These are phyloP conservation scores for Crocinoboletus sp. DNA, from an alignment of 1,284 basidiomycete genomes.

Conservation along the genomic window DNA sequence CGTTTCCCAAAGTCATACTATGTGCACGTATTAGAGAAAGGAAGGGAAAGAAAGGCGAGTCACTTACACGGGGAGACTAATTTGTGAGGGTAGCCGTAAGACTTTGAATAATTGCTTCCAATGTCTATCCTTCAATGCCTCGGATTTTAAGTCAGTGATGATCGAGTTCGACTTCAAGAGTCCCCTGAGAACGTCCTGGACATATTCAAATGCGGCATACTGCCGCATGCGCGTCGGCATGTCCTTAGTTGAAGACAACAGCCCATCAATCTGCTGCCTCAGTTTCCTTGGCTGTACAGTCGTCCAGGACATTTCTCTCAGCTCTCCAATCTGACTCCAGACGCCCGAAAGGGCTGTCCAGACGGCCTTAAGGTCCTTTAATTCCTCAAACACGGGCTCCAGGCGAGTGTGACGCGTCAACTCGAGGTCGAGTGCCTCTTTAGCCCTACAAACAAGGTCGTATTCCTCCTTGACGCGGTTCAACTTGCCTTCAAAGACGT, in stretches of 20 bases:
- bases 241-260: conserved; percentile 90
- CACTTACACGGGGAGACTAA: conserved; percentile 64
- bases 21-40: conserved; percentile 14
- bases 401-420: conserved; percentile 87
- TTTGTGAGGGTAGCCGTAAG: conserved; percentile 64
- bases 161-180: conserved; percentile 89
- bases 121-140: conserved; percentile 96
- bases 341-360: conserved; percentile 99
- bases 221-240: conserved; percentile 99
- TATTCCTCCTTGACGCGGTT: conserved; percentile 90
- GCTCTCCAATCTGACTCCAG: conserved; percentile 90
- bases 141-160: conserved; percentile 92
- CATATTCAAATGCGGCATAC: conserved; percentile 98
- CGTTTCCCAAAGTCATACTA: conserved; percentile 93
- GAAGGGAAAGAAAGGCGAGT: not conserved
- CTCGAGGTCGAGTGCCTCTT: conserved; percentile 95
- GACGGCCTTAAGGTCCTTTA: conserved; percentile 94
- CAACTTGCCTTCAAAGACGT: conserved; percentile 89
- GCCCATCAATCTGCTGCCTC: conserved; percentile 87
- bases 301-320: conserved; percentile 88
- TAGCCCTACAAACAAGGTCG: conserved; percentile 90
- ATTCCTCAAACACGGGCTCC: conserved; percentile 91
- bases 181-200: conserved; percentile 86
- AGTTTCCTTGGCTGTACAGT: conserved; percentile 94
- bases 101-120: conserved; percentile 98